A percentile compares a stretch with the other conserved stretches of the same genome.
Conservation (phyloP, 2,329 filamentous ascomycete genomes). For the Hypoxylon sp. region DNA sequence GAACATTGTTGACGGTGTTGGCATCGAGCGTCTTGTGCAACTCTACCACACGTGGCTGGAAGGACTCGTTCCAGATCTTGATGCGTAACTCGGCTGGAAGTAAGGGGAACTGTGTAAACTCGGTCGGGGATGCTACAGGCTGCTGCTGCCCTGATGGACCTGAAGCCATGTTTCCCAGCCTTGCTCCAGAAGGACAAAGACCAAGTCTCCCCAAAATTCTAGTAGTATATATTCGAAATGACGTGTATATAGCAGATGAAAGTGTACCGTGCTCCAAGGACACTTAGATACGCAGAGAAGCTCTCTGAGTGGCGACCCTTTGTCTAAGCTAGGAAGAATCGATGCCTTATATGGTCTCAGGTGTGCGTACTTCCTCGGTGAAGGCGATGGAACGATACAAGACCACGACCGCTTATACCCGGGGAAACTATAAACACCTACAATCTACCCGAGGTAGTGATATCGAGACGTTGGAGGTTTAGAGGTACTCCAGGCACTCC, state of each 20-base stretch:
- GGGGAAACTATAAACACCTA: neutral
- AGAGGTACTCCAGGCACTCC: neutral
- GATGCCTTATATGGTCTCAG: neutral
- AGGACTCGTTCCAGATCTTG: conserved; percentile 47
- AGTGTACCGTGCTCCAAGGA: neutral
- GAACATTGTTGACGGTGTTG: conserved; percentile 18
- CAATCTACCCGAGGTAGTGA: neutral
- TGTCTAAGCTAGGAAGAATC: neutral
- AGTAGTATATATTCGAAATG: too few species aligned
- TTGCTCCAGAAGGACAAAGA: neutral
- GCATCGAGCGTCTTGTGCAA: conserved; percentile 40
- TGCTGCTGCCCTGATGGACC: neutral
- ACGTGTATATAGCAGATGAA: neutral
- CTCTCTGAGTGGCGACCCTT: neutral
- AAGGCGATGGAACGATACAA: neutral
- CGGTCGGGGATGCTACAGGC: neutral
- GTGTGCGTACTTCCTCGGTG: neutral
- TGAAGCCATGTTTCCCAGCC: conserved; percentile 4
- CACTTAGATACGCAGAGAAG: neutral
- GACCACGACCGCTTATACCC: neutral
- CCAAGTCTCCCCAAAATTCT: neutral
- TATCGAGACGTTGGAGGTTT: neutral
- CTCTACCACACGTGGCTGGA: conserved; percentile 47
- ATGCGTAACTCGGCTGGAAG: conserved; percentile 49
- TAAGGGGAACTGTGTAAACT: conserved; percentile 43